These are phyloP conservation scores for Leptographium wingfieldii DNA, from an alignment of 2,329 filamentous ascomycete genomes.

Conservation along the genomic window DNA sequence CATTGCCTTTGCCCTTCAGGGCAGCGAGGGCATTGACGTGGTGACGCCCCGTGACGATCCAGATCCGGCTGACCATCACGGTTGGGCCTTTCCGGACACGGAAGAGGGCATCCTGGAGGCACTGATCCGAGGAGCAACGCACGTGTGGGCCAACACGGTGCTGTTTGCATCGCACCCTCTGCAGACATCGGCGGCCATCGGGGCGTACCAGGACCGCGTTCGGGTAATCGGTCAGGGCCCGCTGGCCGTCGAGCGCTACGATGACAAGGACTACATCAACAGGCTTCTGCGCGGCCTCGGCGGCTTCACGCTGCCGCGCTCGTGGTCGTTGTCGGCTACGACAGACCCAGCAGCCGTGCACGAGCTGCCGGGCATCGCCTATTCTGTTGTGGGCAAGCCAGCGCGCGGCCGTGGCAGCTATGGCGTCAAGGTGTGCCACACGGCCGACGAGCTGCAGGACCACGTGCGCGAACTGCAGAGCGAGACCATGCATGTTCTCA, in stretches of 20 bases:
- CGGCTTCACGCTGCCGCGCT: slow-evolving; percentile 26
- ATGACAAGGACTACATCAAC: slow-evolving; percentile 38
- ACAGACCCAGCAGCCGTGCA: neutral
- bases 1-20: slow-evolving; percentile 28
- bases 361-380: slow-evolving; percentile 1
- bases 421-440: slow-evolving; percentile 33
- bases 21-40: slow-evolving; percentile 18
- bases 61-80: slow-evolving; percentile 17
- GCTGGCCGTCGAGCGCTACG: slow-evolving; percentile 31
- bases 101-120: slow-evolving; percentile 28
- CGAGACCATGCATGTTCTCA: slow-evolving; percentile 25
- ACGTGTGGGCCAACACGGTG: slow-evolving; percentile 39
- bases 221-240: slow-evolving; percentile 33
- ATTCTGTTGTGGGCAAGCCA: slow-evolving; percentile 34
- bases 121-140: slow-evolving; percentile 26
- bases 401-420: slow-evolving; percentile 34
- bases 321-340: slow-evolving; percentile 18
- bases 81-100: slow-evolving; percentile 31
- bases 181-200: slow-evolving; percentile 25
- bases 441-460: slow-evolving; percentile 16
- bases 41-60: slow-evolving; percentile 20
- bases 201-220: slow-evolving; percentile 18
- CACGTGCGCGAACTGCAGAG: slow-evolving; percentile 23
- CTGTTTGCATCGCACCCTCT: slow-evolving; percentile 35
- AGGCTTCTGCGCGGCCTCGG: slow-evolving; percentile 23